Base-by-base conservation (phyloP, 2,329 filamentous ascomycete genomes). In the Exophiala mesophila region DNA sequence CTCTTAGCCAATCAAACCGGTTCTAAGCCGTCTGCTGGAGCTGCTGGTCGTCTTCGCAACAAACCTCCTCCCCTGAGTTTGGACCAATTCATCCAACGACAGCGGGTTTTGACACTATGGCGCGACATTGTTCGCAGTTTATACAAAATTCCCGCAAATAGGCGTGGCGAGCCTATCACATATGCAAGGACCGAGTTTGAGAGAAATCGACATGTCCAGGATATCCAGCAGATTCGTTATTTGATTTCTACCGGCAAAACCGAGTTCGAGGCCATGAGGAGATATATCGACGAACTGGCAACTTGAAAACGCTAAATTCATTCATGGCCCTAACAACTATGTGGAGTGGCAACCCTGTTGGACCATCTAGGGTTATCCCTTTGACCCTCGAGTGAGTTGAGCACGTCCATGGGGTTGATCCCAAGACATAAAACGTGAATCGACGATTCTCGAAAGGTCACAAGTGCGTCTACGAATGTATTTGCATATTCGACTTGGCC, bases 281-380 rank as follows among this genome's bases (percentile, higher is more conserved):
- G 68, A 28, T 70, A 70, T 55, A 65, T 71, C 19, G 67, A 70
- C 40, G 67, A 70, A 52, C 61, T 69, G 50, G 58, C 60, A 30
- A 55, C 53, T 28, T 48, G 55, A 21, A 32, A 32, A 43, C n/a
- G 36, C n/a, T n/a, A 16, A n/a, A n/a, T n/a, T n/a, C n/a, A n/a
- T n/a, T n/a, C n/a, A n/a, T n/a, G n/a, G n/a, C n/a, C n/a, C n/a
- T n/a, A n/a, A n/a, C n/a, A n/a, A n/a, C n/a, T n/a, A n/a, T n/a
- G n/a, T n/a, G n/a, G n/a, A n/a, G n/a, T n/a, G n/a, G n/a, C n/a
- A n/a, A n/a, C n/a, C n/a, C n/a, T n/a, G n/a, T n/a, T n/a, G n/a
- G n/a, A n/a, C n/a, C n/a, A n/a, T n/a, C n/a, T n/a, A n/a, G n/a
- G n/a, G n/a, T n/a, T n/a, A n/a, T n/a, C n/a, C n/a, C n/a, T n/a